Evolutionary conservation across 1,284 basidiomycete genomes (phyloP).

Genomic region (Cryptococcus neoformans): DNA sequence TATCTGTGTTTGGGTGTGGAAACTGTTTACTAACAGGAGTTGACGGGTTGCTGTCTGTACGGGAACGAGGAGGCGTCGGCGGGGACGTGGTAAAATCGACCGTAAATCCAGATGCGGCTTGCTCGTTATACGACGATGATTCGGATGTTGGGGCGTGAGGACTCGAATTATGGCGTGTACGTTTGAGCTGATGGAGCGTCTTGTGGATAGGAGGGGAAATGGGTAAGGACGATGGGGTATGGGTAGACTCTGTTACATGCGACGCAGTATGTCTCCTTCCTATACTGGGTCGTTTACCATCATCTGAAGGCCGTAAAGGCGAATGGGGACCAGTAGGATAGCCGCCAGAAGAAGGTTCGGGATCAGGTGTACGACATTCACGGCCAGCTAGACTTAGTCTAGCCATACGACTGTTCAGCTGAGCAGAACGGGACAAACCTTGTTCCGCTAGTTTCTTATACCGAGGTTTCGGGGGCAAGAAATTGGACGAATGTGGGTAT

Average conservation of each 20-base stretch:
- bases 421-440: slow-evolving; percentile 9
- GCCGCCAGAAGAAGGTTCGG: background rate
- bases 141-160: background rate
- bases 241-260: background rate
- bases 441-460: slow-evolving; percentile 1
- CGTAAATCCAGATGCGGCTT: background rate
- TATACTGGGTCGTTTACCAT: background rate
- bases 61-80: background rate
- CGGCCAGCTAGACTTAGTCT: slow-evolving; percentile 9
- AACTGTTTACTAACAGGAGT: background rate
- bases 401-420: slow-evolving; percentile 10
- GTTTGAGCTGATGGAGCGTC: background rate
- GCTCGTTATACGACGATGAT: too few species aligned
- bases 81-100: background rate
- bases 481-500: background rate
- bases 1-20: background rate
- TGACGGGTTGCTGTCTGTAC: background rate
- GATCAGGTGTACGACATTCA: slow-evolving; percentile 7
- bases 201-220: slow-evolving; percentile 1
- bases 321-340: background rate
- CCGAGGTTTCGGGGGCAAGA: slow-evolving; percentile 1
- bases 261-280: background rate
- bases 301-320: background rate
- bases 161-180: background rate
- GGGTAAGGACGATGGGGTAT: slow-evolving; percentile 1